Evolutionary conservation across 177 flowering plant species (phyloP), one percentile per base, ranked within the genome.

Genomic region (Vitis hybrid): DNA sequence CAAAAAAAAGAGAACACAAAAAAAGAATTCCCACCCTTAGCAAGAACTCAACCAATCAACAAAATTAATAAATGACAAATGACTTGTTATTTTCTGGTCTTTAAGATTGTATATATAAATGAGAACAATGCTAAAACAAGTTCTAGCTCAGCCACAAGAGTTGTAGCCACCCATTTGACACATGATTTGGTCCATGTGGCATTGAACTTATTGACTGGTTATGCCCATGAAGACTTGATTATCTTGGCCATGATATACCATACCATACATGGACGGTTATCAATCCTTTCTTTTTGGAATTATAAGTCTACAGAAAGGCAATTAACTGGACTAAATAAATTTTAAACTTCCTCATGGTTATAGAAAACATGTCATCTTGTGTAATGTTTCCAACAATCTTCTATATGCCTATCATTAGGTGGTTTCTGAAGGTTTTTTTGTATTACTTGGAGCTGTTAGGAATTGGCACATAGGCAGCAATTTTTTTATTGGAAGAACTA

Each of bases 401-500:
- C 2, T 26, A 48, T 45, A 63, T 33, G 39, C 26, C 45, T 63
- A 10, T 26, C 3, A 26, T 15, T 20, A 9, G n/a, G 4, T 66
- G 51, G 16, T 10, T 55, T 59, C 45, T 52, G 19, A 70, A 33
- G 29, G 3, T 22, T 64, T 14, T 18, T 31, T 57, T n/a, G 18
- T 67, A 55, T n/a, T 22, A 29, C 53, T 51, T 72, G 76, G 67
- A 48, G 4, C 15, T 77, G 62, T 39, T 63, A 96, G 98, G 99
- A 96, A 76, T 70, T 92, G 89, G 95, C 97, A 13, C 98, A 96
- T 72, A 85, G 99, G 77, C 97, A 96, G 74, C 98, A 96, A 70
- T 92, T 93, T 79, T 96, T 80, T 70, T 93, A 82, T 64, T 96
- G 98, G 99, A 96, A 93, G 83, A 96, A 89, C 75, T 88, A 92